These are phyloP conservation scores for Acaromyces ingoldii DNA, from an alignment of 1,284 basidiomycete species.

Conservation along the genomic window DNA sequence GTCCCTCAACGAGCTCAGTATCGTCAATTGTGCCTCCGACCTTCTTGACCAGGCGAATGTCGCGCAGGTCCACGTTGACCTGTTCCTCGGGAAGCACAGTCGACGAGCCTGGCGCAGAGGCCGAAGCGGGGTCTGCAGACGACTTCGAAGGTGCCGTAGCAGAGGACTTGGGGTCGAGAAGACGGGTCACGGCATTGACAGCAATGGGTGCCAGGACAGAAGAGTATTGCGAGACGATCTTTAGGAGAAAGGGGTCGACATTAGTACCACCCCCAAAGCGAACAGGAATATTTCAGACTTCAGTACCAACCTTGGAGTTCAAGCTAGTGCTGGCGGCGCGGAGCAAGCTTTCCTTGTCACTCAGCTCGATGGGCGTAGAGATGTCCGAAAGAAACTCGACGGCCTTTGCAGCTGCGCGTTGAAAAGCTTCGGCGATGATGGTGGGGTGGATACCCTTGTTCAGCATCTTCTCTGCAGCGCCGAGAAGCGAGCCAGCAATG, in stretches of 20 bases:
- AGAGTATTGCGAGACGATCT: slow-evolving; percentile 98
- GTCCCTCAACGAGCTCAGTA: slow-evolving; percentile 91
- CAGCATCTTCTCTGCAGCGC: slow-evolving; percentile 94
- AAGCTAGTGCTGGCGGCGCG: slow-evolving; percentile 91
- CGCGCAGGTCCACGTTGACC: slow-evolving; percentile 76
- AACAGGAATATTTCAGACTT: neutral
- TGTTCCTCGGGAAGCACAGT: slow-evolving; percentile 7
- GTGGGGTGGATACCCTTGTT: slow-evolving; percentile 93
- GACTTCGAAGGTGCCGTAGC: slow-evolving; percentile 13
- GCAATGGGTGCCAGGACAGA: slow-evolving; percentile 95
- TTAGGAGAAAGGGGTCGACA: neutral
- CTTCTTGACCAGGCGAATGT: slow-evolving; percentile 95
- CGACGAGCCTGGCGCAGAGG: slow-evolving; percentile 6
- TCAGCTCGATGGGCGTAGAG: slow-evolving; percentile 85
- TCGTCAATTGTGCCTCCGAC: slow-evolving; percentile 99
- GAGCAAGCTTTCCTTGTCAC: slow-evolving; percentile 77
- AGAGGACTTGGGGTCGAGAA: slow-evolving; percentile 24
- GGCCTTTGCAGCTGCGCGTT: slow-evolving; percentile 83
- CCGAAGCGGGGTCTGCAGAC: slow-evolving; percentile 13
- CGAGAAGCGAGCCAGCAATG: slow-evolving; percentile 83
- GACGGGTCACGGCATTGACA: slow-evolving; percentile 72
- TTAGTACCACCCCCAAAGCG: no score
- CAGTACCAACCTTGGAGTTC: slow-evolving; percentile 75
- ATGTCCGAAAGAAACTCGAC: slow-evolving; percentile 93
- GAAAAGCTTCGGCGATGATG: slow-evolving; percentile 92